These are phyloP conservation scores for Grigorovia humatica DNA, from an alignment of 805 yeast species.

Conservation along the genomic window DNA sequence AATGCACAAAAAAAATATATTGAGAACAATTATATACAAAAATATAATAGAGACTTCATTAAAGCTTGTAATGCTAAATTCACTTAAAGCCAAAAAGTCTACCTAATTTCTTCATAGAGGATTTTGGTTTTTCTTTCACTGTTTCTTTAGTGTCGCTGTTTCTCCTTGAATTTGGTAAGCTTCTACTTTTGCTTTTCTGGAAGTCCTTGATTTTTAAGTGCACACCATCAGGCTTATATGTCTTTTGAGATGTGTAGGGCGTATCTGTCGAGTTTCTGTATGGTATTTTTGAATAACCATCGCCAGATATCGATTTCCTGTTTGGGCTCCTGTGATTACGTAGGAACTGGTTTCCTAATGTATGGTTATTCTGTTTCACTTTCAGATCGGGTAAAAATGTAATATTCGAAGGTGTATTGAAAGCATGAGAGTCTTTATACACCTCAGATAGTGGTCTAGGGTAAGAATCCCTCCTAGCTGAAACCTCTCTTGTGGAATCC, in stretches of 20 bases:
- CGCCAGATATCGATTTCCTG: background rate
- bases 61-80: background rate
- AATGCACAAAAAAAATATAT: background rate
- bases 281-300: background rate
- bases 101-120: slow-evolving; percentile 4
- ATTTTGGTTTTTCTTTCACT: slow-evolving; percentile 8
- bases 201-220: background rate
- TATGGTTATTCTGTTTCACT: slow-evolving; percentile 1
- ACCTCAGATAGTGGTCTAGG: background rate
- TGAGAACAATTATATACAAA: too few species aligned
- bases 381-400: slow-evolving; percentile 19
- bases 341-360: background rate
- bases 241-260: background rate
- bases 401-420: slow-evolving; percentile 4
- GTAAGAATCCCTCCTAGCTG: background rate
- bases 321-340: background rate
- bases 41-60: background rate
- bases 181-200: slow-evolving; percentile 4
- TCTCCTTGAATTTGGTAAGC: slow-evolving; percentile 12
- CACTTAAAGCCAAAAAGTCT: slow-evolving; percentile 9
- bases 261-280: background rate
- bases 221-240: background rate
- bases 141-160: slow-evolving; percentile 6
- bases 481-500: background rate
- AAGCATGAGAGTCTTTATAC: background rate